Evolutionary conservation across 257 asterid species (phyloP).

Genomic region (Buddleja alternifolia): DNA sequence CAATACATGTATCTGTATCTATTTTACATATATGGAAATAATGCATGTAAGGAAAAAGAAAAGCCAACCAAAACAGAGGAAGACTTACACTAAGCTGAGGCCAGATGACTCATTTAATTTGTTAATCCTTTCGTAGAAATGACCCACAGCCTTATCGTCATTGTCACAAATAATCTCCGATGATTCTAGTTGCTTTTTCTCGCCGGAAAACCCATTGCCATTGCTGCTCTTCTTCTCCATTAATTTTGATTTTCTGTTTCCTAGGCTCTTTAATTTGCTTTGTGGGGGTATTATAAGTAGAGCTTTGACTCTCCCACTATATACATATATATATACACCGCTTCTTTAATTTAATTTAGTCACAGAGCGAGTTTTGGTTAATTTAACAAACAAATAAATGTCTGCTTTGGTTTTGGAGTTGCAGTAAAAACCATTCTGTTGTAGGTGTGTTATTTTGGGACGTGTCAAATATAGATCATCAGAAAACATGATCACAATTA

Average conservation of each 20-base stretch:
- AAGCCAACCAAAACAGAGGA: not conserved
- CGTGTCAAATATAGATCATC: too few species aligned
- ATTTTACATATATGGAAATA: not conserved
- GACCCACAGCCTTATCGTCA: constrained; percentile 29
- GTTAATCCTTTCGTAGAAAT: constrained; percentile 59
- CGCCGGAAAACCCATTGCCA: constrained; percentile 35
- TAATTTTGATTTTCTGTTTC: constrained; percentile 1
- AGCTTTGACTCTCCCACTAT: constrained; percentile 33
- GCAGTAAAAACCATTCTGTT: too few species aligned
- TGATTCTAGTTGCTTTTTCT: constrained; percentile 22
- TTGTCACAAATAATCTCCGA: not conserved
- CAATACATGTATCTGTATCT: constrained; percentile 1
- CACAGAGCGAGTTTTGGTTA: too few species aligned
- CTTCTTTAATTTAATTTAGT: not conserved
- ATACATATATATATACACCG: not conserved
- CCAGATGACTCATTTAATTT: constrained; percentile 69
- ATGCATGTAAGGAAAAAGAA: constrained; percentile 30
- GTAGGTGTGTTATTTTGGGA: too few species aligned
- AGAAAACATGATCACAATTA: too few species aligned
- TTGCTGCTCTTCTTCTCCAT: constrained; percentile 33
- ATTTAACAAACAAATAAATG: too few species aligned
- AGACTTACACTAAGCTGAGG: constrained; percentile 63
- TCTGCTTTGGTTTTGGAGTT: too few species aligned
- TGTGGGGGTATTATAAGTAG: not conserved
- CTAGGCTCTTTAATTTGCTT: not conserved